Evolutionary conservation across 2,329 filamentous ascomycete species (phyloP).

Genomic region (Stachybotrys chartarum): DNA sequence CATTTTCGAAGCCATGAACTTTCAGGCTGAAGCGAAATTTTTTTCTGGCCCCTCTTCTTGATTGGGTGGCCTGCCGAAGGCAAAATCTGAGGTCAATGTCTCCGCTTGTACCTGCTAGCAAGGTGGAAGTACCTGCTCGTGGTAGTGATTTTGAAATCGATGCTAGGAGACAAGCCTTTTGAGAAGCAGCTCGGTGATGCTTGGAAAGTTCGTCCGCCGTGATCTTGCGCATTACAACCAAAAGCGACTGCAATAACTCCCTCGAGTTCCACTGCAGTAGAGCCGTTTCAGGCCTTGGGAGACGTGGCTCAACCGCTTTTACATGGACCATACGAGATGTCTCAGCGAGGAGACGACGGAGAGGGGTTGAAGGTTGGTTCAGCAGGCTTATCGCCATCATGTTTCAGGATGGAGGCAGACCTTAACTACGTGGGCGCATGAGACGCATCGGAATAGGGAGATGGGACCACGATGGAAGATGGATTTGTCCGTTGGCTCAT

Average conservation of each 20-base stretch:
- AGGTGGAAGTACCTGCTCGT: slow-evolving; percentile 13
- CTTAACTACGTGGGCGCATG: no score
- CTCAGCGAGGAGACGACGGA: neutral
- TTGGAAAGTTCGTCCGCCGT: no score
- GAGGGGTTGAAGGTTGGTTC: neutral
- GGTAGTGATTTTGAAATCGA: neutral
- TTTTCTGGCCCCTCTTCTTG: slow-evolving; percentile 1
- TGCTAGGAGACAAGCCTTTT: neutral
- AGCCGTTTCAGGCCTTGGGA: no score
- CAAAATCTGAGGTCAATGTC: slow-evolving; percentile 6
- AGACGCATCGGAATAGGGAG: no score
- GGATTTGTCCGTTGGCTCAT: no score
- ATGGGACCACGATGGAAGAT: no score
- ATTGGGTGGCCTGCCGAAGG: neutral
- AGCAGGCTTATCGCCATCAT: neutral
- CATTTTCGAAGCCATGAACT: neutral
- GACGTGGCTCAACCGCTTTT: no score
- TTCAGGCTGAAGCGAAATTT: slow-evolving; percentile 17
- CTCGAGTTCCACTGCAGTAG: no score
- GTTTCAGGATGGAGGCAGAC: neutral
- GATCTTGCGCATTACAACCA: no score
- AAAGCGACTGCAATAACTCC: no score
- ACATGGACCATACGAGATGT: neutral
- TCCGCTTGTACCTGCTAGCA: slow-evolving; percentile 21
- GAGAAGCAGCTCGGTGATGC: neutral